Percentiles rank a stretch among this genome's conserved stretches.
Conservation (phyloP, 495 filamentous ascomycete genomes). For the Tuber calosporum region DNA sequence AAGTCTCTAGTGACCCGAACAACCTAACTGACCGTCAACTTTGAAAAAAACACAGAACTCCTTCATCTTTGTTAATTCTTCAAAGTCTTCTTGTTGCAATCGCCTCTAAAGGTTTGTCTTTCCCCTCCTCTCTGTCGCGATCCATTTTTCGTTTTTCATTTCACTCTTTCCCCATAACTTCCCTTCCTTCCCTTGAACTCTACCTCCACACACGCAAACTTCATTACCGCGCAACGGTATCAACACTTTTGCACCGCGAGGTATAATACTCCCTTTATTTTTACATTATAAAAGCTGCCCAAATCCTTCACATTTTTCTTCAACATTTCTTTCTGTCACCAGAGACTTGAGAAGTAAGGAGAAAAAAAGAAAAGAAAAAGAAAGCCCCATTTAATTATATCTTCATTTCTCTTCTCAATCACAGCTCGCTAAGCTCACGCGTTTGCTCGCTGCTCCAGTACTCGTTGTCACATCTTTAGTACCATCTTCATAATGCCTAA, state of each 20-base stretch:
- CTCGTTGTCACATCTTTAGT: slow-evolving; percentile 36
- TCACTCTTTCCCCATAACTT: not conserved
- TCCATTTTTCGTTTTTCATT: slow-evolving; percentile 27
- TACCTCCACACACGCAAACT: slow-evolving; percentile 16
- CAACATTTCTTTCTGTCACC: not conserved
- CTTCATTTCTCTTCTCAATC: not conserved
- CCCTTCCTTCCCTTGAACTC: slow-evolving; percentile 30
- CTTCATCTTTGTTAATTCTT: slow-evolving; percentile 23
- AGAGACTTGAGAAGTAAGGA: not conserved
- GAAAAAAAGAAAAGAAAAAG: not conserved
- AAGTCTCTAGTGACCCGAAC: slow-evolving; percentile 8
- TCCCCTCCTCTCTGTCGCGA: slow-evolving; percentile 21
- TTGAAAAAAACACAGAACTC: slow-evolving; percentile 39
- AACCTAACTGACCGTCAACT: slow-evolving; percentile 18
- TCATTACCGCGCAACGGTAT: slow-evolving; percentile 1
- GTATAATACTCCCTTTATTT: not conserved
- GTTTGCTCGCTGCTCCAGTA: slow-evolving; percentile 3
- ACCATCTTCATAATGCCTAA: slow-evolving; percentile 66
- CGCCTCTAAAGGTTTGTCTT: slow-evolving; percentile 37
- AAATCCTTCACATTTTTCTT: slow-evolving; percentile 7
- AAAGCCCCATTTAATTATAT: not conserved
- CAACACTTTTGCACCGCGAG: not conserved
- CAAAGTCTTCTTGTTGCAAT: slow-evolving; percentile 21
- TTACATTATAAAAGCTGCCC: not conserved
- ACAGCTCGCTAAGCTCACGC: slow-evolving; percentile 23